Evolutionary conservation across 2,329 filamentous ascomycete species (phyloP), one percentile per base, ranked within the genome.

Genomic region (Chaetomium globosum): DNA sequence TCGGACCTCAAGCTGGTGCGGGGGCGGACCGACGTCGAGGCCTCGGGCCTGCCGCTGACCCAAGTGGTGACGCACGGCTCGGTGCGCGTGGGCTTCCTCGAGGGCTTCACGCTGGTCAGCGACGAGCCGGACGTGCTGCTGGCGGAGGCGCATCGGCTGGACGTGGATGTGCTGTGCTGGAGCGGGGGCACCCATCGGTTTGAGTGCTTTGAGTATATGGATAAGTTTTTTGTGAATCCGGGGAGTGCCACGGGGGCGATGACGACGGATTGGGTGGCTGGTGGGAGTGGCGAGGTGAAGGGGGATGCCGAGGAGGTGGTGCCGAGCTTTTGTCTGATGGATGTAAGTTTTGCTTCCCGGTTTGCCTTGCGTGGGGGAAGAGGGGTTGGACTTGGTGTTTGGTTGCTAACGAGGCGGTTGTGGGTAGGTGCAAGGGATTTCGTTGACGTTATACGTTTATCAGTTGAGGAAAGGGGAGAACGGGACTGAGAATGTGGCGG

Each of bases 251-350:
- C 87, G 5, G 87, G 87, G 10, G 87, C 87, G 2, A 86, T 86
- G 68, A 80, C 83, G 26, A 83, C 83, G 1, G 83, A 84, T 23
- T 88, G 85, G 82, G 80, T 79, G 23, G 79, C 80, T 59, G 84
- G 30, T 9, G 60, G 31, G 7, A 31, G 21, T 5, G 59, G 60
- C n/a, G 28, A 33, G 2, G 62, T 28, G 7, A 33, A 36, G 19
- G 33, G 16, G 51, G 57, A 84, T 49, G 81, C 79, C n/a, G 87
- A 91, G 74, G 90, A 94, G 63, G 90, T 90, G 28, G 89, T 88
- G 64, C 94, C 94, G 30, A 97, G 93, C 76, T 97, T 98, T 78
- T 97, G 95, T 75, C 80, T 98, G 77, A 97, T 98, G 94, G 94
- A 98, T 85, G 93, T 97, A 78, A 81, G 92, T 89, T 54, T 62